phyloP scores from a whole-genome alignment of 345 rosid genomes.

The Cochlearia excelsa region DNA sequence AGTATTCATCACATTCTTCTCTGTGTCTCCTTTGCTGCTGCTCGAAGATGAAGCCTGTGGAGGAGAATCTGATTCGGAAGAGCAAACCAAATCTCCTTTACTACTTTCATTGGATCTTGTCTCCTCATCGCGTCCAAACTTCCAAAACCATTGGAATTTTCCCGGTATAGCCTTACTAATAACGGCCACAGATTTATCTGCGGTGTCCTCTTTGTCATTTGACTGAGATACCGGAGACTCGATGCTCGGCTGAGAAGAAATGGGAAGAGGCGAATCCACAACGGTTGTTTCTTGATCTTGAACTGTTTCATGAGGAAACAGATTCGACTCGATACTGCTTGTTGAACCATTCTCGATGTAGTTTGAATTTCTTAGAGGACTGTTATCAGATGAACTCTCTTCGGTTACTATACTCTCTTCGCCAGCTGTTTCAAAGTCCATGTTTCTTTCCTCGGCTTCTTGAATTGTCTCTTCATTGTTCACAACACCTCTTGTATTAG shows the following conservation, averaged over 20 bases:
- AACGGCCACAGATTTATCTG: conserved; percentile 35
- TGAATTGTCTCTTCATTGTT: conserved; percentile 18
- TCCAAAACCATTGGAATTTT: conserved; percentile 94
- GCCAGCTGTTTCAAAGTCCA: conserved; percentile 31
- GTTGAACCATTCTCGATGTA: conserved; percentile 59
- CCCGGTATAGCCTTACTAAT: conserved; percentile 46
- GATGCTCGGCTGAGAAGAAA: conserved; percentile 49
- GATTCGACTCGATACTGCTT: conserved; percentile 60
- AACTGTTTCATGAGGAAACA: conserved; percentile 46
- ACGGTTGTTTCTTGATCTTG: conserved; percentile 35
- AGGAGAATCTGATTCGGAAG: conserved; percentile 40
- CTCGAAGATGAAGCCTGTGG: conserved; percentile 34
- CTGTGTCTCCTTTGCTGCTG: conserved; percentile 56
- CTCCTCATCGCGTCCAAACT: conserved; percentile 69
- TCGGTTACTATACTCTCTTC: conserved; percentile 55
- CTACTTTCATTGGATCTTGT: conserved; percentile 39
- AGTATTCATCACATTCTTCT: conserved; percentile 67
- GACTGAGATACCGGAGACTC: conserved; percentile 34
- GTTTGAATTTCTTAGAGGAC: conserved; percentile 48
- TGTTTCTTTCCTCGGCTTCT: conserved; percentile 33
- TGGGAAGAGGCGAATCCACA: conserved; percentile 49
- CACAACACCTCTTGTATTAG: conserved; percentile 14
- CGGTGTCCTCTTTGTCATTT: conserved; percentile 29
- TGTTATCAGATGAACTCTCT: conserved; percentile 52
- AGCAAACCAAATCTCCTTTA: conserved; percentile 30